These are phyloP conservation scores for Paramecium biaurelia DNA, from an alignment of 73 alveolate species.

Conservation along the genomic window DNA sequence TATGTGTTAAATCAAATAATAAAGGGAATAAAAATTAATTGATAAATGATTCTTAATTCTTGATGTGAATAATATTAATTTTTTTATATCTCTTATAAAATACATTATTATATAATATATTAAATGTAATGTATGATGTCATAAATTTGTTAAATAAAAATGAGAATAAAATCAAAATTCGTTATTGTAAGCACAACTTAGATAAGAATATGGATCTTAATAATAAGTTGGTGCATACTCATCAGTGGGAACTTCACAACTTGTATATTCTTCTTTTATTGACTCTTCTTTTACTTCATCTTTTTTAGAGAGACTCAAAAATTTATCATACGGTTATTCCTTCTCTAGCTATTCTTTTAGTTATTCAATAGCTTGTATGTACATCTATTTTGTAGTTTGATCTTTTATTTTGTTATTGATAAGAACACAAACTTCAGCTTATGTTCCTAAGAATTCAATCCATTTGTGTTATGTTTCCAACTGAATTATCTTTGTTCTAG, in stretches of 20 bases:
- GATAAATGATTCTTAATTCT: not conserved
- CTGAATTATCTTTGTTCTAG: constrained; percentile 20
- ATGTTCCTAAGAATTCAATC: constrained; percentile 33
- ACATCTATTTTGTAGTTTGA: not conserved
- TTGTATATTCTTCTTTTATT: not conserved
- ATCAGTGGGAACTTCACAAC: constrained; percentile 3
- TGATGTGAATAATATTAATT: not conserved
- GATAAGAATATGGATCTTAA: not conserved
- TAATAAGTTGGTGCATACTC: not conserved
- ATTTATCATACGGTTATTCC: constrained; percentile 32
- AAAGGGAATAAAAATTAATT: too few relatives aligned
- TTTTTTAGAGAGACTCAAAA: not conserved
- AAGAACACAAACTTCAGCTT: constrained; percentile 41
- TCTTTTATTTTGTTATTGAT: constrained; percentile 30
- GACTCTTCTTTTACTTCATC: not conserved
- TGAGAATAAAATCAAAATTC: not conserved
- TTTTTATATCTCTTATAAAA: not conserved
- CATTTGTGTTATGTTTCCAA: constrained; percentile 26
- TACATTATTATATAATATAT: not conserved
- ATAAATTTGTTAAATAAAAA: not conserved
- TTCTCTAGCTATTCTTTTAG: not conserved
- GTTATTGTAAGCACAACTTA: not conserved
- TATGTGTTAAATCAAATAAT: too few relatives aligned
- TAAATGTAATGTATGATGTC: not conserved
- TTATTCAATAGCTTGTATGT: constrained; percentile 1